These are phyloP conservation scores for Aspergillus indologenus DNA, from an alignment of 495 filamentous ascomycete genomes.

Conservation along the genomic window DNA sequence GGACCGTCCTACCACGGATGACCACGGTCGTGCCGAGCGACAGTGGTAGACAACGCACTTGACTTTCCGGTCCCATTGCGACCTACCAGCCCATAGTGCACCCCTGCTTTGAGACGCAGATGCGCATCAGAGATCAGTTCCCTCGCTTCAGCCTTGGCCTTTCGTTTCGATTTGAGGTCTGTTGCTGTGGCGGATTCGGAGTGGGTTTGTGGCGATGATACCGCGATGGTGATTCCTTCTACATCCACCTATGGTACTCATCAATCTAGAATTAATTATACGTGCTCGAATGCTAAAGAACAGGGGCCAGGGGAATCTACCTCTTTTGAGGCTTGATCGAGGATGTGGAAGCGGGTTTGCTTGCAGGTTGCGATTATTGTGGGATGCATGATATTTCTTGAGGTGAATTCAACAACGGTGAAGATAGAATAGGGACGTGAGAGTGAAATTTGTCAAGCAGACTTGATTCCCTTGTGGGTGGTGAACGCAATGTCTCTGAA, in stretches of 20 bases:
- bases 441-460: too few species aligned
- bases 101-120: slow-evolving; percentile 64
- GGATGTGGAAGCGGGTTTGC: slow-evolving; percentile 45
- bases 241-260: slow-evolving; percentile 56
- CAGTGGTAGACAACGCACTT: slow-evolving; percentile 46
- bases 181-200: slow-evolving; percentile 32
- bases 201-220: slow-evolving; percentile 37
- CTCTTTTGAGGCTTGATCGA: slow-evolving; percentile 40
- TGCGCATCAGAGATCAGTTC: slow-evolving; percentile 69
- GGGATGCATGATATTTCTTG: slow-evolving; percentile 17
- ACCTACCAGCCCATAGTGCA: slow-evolving; percentile 71
- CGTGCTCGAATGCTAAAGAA: not conserved
- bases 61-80: slow-evolving; percentile 80
- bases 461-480: too few species aligned
- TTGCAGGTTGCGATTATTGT: slow-evolving; percentile 47
- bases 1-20: too few species aligned
- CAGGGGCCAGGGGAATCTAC: slow-evolving; percentile 16
- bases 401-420: not conserved
- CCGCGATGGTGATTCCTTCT: slow-evolving; percentile 60
- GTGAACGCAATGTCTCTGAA: too few species aligned
- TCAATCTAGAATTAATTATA: not conserved
- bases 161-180: slow-evolving; percentile 52
- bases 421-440: too few species aligned
- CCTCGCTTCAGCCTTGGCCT: slow-evolving; percentile 49
- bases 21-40: too few species aligned